Conservation (phyloP, 2,329 filamentous ascomycete genomes). For the Fusarium nisikadoi region DNA sequence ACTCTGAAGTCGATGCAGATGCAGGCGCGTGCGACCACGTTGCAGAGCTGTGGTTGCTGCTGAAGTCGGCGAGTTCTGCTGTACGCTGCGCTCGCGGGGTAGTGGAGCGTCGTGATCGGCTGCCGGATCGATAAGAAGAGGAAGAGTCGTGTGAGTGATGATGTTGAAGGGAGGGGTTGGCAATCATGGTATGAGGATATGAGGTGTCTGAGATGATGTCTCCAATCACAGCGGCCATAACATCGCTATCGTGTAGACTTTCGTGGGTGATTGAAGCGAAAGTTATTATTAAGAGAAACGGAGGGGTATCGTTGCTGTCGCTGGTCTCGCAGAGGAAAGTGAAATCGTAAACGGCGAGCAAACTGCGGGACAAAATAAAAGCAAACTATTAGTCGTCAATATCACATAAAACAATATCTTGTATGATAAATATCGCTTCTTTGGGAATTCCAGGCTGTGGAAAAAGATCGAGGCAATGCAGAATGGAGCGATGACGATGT, state of each 20-base stretch:
- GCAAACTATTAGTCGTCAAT: conserved; percentile 40
- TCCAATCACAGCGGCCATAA: conserved; percentile 73
- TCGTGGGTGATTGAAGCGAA: conserved; percentile 8
- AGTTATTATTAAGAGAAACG: conserved; percentile 29
- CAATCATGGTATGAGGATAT: conserved; percentile 77
- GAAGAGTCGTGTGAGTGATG: conserved; percentile 55
- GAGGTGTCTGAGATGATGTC: conserved; percentile 80
- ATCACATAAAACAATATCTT: conserved; percentile 24
- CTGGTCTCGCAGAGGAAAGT: conserved; percentile 29
- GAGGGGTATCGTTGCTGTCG: conserved; percentile 38
- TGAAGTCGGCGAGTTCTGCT: conserved; percentile 36
- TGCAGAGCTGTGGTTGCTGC: conserved; percentile 23
- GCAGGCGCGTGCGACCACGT: conserved; percentile 34
- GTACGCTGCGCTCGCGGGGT: conserved; percentile 45
- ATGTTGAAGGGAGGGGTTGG: conserved; percentile 59
- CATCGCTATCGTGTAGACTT: conserved; percentile 49
- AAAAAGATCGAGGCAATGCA: conserved; percentile 17
- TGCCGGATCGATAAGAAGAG: conserved; percentile 45
- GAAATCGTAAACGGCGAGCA: conserved; percentile 34
- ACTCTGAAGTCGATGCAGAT: conserved; percentile 31
- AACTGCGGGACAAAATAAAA: conserved; percentile 36
- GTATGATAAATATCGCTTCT: conserved; percentile 21
- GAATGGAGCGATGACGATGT: conserved; percentile 41
- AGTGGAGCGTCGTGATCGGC: conserved; percentile 45
- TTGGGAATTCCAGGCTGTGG: not conserved